Base-by-base conservation (phyloP, 306 rosid genomes). In the Arachis stenosperma region DNA sequence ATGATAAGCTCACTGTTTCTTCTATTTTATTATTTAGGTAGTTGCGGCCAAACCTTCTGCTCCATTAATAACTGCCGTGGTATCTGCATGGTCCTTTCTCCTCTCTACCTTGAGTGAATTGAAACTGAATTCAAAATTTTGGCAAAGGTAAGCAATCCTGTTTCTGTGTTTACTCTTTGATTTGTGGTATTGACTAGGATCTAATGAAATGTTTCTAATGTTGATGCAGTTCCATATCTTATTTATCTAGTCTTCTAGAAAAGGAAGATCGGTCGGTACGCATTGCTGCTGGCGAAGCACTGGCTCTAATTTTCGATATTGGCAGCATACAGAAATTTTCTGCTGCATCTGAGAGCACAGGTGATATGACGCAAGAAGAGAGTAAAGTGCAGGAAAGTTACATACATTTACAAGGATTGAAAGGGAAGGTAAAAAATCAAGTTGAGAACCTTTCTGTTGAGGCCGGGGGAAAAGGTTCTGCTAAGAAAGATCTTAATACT, bases 381-480 rank as follows among this genome's bases (percentile, higher is more conserved):
- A 78, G 73, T 61, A 88, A 85, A 68, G 77, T 39, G 3, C 81
- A 74, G 67, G 91, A 86, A 22, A 75, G 81, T 40, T 84, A 65
- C 79, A 22, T 75, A 2, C 89, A 78, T 68, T 67, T 88, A 42
- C 93, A 83, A 64, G 96, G 97, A 71, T 39, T 88, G 72, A 90
- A 83, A 75, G 81, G 83, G 9, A 90, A 90, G 74, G 79, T 90
- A 54, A 71, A 83, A 56, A 90, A 81, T 70, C 93, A 90, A 82
- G 90, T 89, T 2, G 84, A 74, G 80, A 65, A 53, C 81, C 97
- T 90, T 53, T 81, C 90, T 37, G 81, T 83, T 7, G 97, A 90
- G 84, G 97, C 91, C 33, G 93, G 97, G 58, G 94, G 97, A 46
- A 88, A 80, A 83, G 91, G 94, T 58, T 83, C 97, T 81, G 86